Conservation (phyloP, 1,139 yeast genomes). For the Suhomyces maxii region DNA sequence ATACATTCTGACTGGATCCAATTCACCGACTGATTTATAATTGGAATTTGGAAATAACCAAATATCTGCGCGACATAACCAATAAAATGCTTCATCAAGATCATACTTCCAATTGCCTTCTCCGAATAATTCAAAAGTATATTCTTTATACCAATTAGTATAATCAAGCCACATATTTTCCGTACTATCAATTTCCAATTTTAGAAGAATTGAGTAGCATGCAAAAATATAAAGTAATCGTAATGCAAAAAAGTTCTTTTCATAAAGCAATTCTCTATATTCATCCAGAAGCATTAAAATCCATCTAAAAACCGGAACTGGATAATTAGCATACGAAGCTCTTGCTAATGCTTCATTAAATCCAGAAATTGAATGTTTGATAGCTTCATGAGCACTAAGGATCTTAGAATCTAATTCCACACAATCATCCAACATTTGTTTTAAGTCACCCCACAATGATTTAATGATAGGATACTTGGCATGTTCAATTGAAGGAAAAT, state of each 20-base stretch:
- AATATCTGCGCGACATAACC: not conserved
- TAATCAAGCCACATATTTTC: slow-evolving; percentile 31
- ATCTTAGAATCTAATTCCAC: slow-evolving; percentile 11
- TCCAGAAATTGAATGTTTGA: slow-evolving; percentile 13
- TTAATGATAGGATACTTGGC: slow-evolving; percentile 20
- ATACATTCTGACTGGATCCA: slow-evolving; percentile 4
- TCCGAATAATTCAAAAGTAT: slow-evolving; percentile 12
- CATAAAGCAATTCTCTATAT: slow-evolving; percentile 21
- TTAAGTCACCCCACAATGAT: slow-evolving; percentile 15
- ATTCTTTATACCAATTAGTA: slow-evolving; percentile 23
- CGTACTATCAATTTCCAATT: slow-evolving; percentile 22
- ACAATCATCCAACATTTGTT: slow-evolving; percentile 3
- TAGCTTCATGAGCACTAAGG: slow-evolving; percentile 9
- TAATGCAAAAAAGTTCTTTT: slow-evolving; percentile 24
- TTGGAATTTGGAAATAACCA: slow-evolving; percentile 1
- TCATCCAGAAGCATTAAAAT: slow-evolving; percentile 20
- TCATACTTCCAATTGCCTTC: slow-evolving; percentile 20
- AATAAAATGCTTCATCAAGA: slow-evolving; percentile 18
- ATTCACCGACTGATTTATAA: slow-evolving; percentile 1
- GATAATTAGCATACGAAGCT: slow-evolving; percentile 20
- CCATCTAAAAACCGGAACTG: slow-evolving; percentile 32
- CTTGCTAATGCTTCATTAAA: slow-evolving; percentile 18
- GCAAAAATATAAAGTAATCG: slow-evolving; percentile 26
- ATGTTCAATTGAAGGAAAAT: not conserved
- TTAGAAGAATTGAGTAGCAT: slow-evolving; percentile 19